A percentile compares a stretch with the other conserved stretches of the same genome.
phyloP scores from a whole-genome alignment of 192 early-diverging fungal species.

The Mortierella hygrophila region DNA sequence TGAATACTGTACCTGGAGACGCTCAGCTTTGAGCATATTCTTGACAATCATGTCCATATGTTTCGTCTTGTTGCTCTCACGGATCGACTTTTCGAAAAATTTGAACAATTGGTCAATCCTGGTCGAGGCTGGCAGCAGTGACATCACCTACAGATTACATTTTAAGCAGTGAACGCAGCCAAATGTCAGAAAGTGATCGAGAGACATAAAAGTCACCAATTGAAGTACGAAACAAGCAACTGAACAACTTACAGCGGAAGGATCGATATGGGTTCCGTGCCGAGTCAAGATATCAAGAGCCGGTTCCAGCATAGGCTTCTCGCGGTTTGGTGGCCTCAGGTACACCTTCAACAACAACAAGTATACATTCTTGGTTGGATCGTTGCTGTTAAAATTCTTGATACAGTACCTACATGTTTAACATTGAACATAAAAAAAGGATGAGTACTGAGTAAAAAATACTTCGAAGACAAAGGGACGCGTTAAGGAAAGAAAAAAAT shows the following conservation, averaged over 20 bases:
- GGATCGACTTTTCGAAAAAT: constrained; percentile 74
- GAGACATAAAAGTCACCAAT: not conserved
- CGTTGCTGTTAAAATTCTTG: constrained; percentile 64
- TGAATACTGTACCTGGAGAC: constrained; percentile 64
- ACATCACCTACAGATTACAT: constrained; percentile 47
- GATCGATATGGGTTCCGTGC: constrained; percentile 79
- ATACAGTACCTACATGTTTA: constrained; percentile 68
- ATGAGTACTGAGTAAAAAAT: constrained; percentile 3
- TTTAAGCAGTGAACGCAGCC: not conserved
- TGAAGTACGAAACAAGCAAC: not conserved
- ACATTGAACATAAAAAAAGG: not conserved
- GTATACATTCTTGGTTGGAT: constrained; percentile 70
- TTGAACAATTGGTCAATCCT: constrained; percentile 60
- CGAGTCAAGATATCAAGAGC: constrained; percentile 71
- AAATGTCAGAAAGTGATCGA: not conserved
- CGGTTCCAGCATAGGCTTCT: constrained; percentile 64
- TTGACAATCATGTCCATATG: constrained; percentile 77
- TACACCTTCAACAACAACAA: constrained; percentile 74
- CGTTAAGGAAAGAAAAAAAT: too few relatives aligned
- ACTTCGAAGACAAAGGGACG: not conserved
- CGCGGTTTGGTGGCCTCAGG: constrained; percentile 61
- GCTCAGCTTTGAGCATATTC: constrained; percentile 77
- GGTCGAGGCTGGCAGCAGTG: constrained; percentile 57
- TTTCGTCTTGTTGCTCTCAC: constrained; percentile 70
- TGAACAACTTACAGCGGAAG: constrained; percentile 49